Evolutionary conservation across 2,329 filamentous ascomycete genomes (phyloP).

Genomic region (Penicillium sp.): DNA sequence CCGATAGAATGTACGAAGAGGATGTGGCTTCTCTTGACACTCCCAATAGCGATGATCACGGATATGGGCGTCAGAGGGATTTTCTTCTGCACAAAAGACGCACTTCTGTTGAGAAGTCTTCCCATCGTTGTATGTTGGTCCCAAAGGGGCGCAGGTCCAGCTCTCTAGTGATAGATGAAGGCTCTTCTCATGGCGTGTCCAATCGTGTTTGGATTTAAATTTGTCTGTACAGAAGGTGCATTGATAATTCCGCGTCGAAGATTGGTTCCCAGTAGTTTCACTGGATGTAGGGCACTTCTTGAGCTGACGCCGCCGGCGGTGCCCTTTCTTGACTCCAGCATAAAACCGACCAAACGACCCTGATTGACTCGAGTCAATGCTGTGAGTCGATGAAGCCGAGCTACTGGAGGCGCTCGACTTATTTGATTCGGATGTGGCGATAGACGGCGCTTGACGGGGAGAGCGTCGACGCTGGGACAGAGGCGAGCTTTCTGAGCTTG

Average conservation of each 20-base stretch:
- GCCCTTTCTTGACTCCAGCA: slow-evolving; percentile 36
- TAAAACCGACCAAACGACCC: slow-evolving; percentile 50
- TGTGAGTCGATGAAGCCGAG: slow-evolving; percentile 15
- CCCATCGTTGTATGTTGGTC: slow-evolving; percentile 43
- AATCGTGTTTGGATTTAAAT: slow-evolving; percentile 51
- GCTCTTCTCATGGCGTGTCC: slow-evolving; percentile 51
- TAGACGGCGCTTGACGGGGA: slow-evolving; percentile 31
- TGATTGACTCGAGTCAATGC: slow-evolving; percentile 22
- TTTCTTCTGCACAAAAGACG: slow-evolving; percentile 53
- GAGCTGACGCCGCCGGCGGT: not conserved
- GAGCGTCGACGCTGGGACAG: not conserved
- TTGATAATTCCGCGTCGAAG: slow-evolving; percentile 48
- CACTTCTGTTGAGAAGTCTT: slow-evolving; percentile 18
- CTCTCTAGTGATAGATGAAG: slow-evolving; percentile 50
- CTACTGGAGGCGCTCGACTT: slow-evolving; percentile 11
- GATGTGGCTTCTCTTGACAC: slow-evolving; percentile 56
- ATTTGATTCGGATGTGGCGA: slow-evolving; percentile 10
- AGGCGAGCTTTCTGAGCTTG: not conserved
- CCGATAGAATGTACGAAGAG: slow-evolving; percentile 59
- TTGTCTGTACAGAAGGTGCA: slow-evolving; percentile 53
- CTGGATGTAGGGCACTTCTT: not conserved
- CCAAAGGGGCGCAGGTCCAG: slow-evolving; percentile 56
- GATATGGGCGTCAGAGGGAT: slow-evolving; percentile 53
- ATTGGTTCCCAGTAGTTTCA: slow-evolving; percentile 29
- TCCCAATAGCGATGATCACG: slow-evolving; percentile 54